Evolutionary conservation across 2,329 filamentous ascomycete genomes (phyloP).

Genomic region (Alternaria triticimaculans): DNA sequence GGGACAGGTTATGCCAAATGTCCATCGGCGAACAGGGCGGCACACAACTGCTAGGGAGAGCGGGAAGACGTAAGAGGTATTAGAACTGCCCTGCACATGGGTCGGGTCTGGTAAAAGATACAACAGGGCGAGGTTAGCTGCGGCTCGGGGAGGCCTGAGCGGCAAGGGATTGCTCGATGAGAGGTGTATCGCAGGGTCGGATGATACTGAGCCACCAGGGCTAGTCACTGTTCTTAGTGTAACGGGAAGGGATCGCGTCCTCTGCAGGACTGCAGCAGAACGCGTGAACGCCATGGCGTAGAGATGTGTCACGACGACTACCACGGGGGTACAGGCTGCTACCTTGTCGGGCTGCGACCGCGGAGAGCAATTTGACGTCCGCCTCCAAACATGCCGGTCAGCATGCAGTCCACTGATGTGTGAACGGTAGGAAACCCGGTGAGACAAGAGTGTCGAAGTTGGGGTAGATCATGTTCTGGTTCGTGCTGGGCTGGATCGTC

Average conservation of each 20-base stretch:
- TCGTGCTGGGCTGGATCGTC: conserved; percentile 21
- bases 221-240: conserved; percentile 34
- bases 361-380: conserved; percentile 19
- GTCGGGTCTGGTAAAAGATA: conserved; percentile 22
- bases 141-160: conserved; percentile 20
- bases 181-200: conserved; percentile 22
- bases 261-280: conserved; percentile 24
- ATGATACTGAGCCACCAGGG: conserved; percentile 36
- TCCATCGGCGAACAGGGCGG: conserved; percentile 38
- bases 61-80: conserved; percentile 29
- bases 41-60: conserved; percentile 26
- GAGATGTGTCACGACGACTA: conserved; percentile 37
- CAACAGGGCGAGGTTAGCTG: conserved; percentile 37
- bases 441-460: conserved; percentile 4
- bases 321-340: conserved; percentile 43
- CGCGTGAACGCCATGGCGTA: conserved; percentile 34
- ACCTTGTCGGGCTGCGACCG: conserved; percentile 35
- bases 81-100: conserved; percentile 29
- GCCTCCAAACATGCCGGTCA: conserved; percentile 18
- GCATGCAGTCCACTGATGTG: conserved; percentile 11
- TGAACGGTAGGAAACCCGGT: conserved; percentile 8
- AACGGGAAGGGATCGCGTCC: conserved; percentile 33
- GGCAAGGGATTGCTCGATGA: conserved; percentile 42
- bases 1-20: conserved; percentile 34
- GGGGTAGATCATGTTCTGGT: conserved; percentile 15